Evolutionary conservation across 805 yeast species (phyloP), one percentile per base, ranked within the genome.

Genomic region (Cyberlindnera maclurae): DNA sequence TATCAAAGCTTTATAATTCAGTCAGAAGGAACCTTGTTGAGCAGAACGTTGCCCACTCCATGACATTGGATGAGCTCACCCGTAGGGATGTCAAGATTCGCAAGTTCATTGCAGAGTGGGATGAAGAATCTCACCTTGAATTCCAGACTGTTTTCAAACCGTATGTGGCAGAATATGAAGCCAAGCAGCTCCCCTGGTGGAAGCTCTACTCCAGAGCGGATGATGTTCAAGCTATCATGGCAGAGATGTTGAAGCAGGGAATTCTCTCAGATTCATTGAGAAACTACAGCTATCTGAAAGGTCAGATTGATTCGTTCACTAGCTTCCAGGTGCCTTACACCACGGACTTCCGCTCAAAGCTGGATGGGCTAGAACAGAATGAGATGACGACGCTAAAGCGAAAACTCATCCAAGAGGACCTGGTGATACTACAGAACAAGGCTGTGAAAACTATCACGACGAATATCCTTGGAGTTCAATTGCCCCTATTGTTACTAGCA

Each of bases 191-290:
- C 9, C 46, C 60, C 4, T 48, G 63, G 49, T 55, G 58, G 59
- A 59, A 51, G 45, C 36, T 62, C 12, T 60, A 60, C 45, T 44
- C 53, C 10, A 51, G 55, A 30, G 55, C 56, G 16, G 64, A 60
- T 41, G 58, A 52, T 31, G 42, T 60, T 15, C 54, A 54, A 31
- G 45, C 46, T 32, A 47, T 52, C 15, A 32, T 62, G 3, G 47
- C 52, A 13, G 49, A 51, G 27, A 47, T 59, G 55, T 41, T 60
- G 11, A 45, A 53, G 17, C 37, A 47, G 3, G 55, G 54, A 1
- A 37, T 53, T 5, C 35, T 59, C 35, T 46, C 51, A 15, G 51
- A 52, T 16, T 54, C 62, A 27, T 34, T 51, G 16, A 50, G 51
- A 17, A 50, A 48, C 33, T 52, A 57, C 31, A 51, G 58, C 30